Conservation (phyloP, 2,329 filamentous ascomycete genomes). For the Grosmannia serpens region DNA sequence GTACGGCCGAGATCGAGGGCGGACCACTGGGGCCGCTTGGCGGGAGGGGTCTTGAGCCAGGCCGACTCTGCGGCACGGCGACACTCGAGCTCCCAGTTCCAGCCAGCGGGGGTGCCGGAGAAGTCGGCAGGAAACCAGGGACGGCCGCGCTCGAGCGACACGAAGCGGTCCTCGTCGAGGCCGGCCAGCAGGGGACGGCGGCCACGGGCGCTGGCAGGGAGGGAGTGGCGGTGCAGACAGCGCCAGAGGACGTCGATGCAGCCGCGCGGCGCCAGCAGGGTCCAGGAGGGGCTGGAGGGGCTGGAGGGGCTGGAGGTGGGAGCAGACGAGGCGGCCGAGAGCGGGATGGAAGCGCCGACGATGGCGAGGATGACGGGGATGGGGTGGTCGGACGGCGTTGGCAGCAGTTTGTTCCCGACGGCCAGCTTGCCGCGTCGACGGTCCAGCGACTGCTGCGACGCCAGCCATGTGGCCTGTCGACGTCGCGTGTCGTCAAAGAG, state of each 20-base stretch:
- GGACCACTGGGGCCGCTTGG: slow-evolving; percentile 66
- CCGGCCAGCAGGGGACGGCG: slow-evolving; percentile 70
- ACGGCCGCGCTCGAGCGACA: slow-evolving; percentile 65
- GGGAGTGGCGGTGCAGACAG: slow-evolving; percentile 67
- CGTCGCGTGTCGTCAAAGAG: slow-evolving; percentile 62
- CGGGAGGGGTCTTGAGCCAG: slow-evolving; percentile 71
- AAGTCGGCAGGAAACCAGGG: slow-evolving; percentile 85
- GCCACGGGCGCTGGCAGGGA: slow-evolving; percentile 62
- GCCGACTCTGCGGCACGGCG: slow-evolving; percentile 43
- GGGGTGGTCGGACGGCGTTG: slow-evolving; percentile 50
- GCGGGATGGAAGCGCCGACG: background rate
- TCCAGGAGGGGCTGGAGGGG: slow-evolving; percentile 44
- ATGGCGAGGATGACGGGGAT: slow-evolving; percentile 66
- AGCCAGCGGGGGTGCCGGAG: slow-evolving; percentile 67
- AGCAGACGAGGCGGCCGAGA: background rate
- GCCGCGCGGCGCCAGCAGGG: slow-evolving; percentile 78
- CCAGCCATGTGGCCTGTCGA: slow-evolving; percentile 50
- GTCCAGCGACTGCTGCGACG: slow-evolving; percentile 73
- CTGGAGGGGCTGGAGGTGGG: background rate
- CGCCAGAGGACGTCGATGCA: slow-evolving; percentile 82
- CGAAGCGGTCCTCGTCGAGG: slow-evolving; percentile 64
- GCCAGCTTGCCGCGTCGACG: slow-evolving; percentile 52
- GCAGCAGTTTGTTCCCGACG: slow-evolving; percentile 46
- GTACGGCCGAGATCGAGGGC: slow-evolving; percentile 62
- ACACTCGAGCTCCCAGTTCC: slow-evolving; percentile 62